Evolutionary conservation across 768 basidiomycete species (phyloP).

Genomic region (Tulasnella sp.): DNA sequence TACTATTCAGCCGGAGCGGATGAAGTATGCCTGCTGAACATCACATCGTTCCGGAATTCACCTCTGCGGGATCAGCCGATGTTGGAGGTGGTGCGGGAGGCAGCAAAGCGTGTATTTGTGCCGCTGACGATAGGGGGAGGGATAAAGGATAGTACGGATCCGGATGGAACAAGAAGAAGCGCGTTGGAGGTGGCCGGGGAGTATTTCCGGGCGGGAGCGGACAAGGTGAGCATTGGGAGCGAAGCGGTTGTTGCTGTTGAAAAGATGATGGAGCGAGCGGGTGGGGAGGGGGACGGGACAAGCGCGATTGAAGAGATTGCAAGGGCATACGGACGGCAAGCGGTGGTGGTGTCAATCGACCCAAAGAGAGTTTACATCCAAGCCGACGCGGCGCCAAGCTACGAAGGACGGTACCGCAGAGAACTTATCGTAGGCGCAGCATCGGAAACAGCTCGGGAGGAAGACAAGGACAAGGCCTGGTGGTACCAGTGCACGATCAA

Average conservation of each 20-base stretch:
- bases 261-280: conserved; percentile 35
- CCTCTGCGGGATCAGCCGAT: conserved; percentile 95
- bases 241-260: conserved; percentile 95
- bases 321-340: conserved; percentile 80
- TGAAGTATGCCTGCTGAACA: conserved; percentile 95
- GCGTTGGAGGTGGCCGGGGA: conserved; percentile 91
- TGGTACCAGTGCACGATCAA: conserved; percentile 99
- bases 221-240: conserved; percentile 95
- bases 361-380: conserved; percentile 78
- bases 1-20: conserved; percentile 88
- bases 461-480: conserved; percentile 68
- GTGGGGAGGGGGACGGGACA: conserved; percentile 32
- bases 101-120: conserved; percentile 83
- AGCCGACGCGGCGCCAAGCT: conserved; percentile 16
- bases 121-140: conserved; percentile 98
- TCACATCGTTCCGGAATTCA: conserved; percentile 96
- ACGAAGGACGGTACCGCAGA: conserved; percentile 2
- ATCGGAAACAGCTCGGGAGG: conserved; percentile 44
- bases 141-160: conserved; percentile 91
- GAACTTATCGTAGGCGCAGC: conserved; percentile 51
- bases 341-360: conserved; percentile 95
- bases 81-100: conserved; percentile 85
- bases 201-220: conserved; percentile 95
- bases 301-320: conserved; percentile 93
- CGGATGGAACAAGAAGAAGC: conserved; percentile 75